Conservation (phyloP, 2,329 filamentous ascomycete species). For the Helicocarpus griseus region DNA sequence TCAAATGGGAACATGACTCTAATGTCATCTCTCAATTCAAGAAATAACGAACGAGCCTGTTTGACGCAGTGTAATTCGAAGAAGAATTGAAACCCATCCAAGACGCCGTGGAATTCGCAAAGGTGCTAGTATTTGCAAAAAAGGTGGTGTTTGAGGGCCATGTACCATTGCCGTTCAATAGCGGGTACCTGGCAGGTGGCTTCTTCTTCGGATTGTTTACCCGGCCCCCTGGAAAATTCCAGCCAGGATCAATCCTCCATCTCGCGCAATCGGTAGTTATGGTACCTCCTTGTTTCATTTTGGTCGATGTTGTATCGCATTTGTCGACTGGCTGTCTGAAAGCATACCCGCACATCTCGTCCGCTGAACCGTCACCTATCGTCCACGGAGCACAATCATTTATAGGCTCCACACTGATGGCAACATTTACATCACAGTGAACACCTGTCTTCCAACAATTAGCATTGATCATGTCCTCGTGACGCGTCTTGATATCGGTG, state of each 20-base stretch:
- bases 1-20: too few relatives aligned
- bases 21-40: neutral
- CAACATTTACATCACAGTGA: too few relatives aligned
- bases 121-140: neutral
- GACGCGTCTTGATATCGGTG: too few relatives aligned
- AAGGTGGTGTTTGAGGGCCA: too few relatives aligned
- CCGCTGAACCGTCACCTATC: neutral
- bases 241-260: neutral
- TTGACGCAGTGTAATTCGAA: neutral
- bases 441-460: too few relatives aligned
- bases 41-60: neutral
- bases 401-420: neutral
- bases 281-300: neutral
- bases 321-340: neutral
- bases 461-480: too few relatives aligned
- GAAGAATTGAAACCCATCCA: neutral
- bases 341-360: neutral
- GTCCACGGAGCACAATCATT: neutral
- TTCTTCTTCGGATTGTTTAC: too few relatives aligned
- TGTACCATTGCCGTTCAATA: neutral
- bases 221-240: neutral
- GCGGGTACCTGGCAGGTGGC: neutral
- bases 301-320: neutral
- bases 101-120: neutral
- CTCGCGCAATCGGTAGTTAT: neutral